A percentile compares a stretch with the other conserved stretches of the same genome.
Evolutionary conservation across 768 basidiomycete species (phyloP).

Genomic region (Mycena leptocephala): DNA sequence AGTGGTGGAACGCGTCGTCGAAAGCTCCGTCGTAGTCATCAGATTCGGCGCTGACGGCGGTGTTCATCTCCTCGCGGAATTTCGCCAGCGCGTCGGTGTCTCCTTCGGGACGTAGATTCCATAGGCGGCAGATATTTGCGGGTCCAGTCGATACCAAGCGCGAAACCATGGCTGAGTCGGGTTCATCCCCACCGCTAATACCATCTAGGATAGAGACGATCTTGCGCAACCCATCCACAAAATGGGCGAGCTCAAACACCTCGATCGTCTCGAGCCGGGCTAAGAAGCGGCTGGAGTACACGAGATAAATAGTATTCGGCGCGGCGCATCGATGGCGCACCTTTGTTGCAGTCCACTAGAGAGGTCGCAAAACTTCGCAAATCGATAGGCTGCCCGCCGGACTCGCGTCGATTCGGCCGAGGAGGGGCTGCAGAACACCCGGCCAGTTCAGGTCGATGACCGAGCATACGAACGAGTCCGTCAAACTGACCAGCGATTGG

Average conservation of each 20-base stretch:
- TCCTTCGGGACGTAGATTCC: conserved; percentile 7
- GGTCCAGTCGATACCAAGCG: conserved; percentile 27
- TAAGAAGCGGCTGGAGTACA: conserved; percentile 2
- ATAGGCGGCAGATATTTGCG: conserved; percentile 20
- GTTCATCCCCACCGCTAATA: not conserved
- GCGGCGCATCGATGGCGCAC: not conserved
- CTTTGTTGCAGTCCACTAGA: conserved; percentile 15
- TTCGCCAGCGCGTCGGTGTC: not conserved
- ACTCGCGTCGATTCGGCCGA: conserved; percentile 16
- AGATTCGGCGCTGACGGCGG: not conserved
- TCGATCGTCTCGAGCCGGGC: conserved; percentile 24
- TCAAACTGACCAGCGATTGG: conserved; percentile 17
- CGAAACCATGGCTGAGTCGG: not conserved
- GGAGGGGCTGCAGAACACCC: conserved; percentile 20
- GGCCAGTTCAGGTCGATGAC: conserved; percentile 4
- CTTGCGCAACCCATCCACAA: conserved; percentile 18
- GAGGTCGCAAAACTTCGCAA: conserved; percentile 13
- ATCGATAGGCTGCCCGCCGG: conserved; percentile 24
- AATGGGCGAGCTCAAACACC: conserved; percentile 18
- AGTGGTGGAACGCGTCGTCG: conserved; percentile 28
- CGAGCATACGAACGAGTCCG: not conserved
- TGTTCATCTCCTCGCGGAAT: conserved; percentile 2
- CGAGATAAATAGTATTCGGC: too few species aligned
- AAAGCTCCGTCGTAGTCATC: conserved; percentile 20
- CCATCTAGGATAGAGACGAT: conserved; percentile 5